These are phyloP conservation scores for Bipolaris bicolor DNA, from an alignment of 2,329 filamentous ascomycete genomes.

Conservation along the genomic window DNA sequence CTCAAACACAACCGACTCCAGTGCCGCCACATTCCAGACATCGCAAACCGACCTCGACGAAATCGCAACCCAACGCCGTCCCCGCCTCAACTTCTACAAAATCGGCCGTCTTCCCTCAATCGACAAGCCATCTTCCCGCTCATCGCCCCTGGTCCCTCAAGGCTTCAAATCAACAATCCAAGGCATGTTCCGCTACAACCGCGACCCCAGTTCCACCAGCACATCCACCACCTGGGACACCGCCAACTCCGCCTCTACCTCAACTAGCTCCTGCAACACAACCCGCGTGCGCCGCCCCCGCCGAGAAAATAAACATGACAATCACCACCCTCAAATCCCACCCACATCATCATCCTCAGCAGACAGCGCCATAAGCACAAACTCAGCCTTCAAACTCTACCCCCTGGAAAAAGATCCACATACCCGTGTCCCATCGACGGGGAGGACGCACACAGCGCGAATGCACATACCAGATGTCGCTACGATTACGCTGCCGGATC, in stretches of 20 bases:
- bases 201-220: constrained; percentile 40
- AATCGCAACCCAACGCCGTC: constrained; percentile 29
- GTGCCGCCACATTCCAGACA: constrained; percentile 39
- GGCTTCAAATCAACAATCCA: constrained; percentile 39
- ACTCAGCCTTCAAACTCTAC: too few relatives aligned
- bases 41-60: constrained; percentile 40
- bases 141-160: constrained; percentile 26
- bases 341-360: too few relatives aligned
- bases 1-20: constrained; percentile 27
- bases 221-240: constrained; percentile 38
- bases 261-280: constrained; percentile 35
- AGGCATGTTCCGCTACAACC: constrained; percentile 34
- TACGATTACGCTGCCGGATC: too few relatives aligned
- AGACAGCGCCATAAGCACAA: too few relatives aligned
- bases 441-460: too few relatives aligned
- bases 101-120: constrained; percentile 32
- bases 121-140: constrained; percentile 20
- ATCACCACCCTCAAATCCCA: neutral
- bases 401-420: too few relatives aligned
- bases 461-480: too few relatives aligned
- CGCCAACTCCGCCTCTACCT: neutral
- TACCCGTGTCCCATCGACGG: too few relatives aligned
- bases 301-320: neutral
- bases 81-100: constrained; percentile 39
- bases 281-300: constrained; percentile 2